Conservation (phyloP, 2,329 filamentous ascomycete species). For the Phialemoniopsis sp. region DNA sequence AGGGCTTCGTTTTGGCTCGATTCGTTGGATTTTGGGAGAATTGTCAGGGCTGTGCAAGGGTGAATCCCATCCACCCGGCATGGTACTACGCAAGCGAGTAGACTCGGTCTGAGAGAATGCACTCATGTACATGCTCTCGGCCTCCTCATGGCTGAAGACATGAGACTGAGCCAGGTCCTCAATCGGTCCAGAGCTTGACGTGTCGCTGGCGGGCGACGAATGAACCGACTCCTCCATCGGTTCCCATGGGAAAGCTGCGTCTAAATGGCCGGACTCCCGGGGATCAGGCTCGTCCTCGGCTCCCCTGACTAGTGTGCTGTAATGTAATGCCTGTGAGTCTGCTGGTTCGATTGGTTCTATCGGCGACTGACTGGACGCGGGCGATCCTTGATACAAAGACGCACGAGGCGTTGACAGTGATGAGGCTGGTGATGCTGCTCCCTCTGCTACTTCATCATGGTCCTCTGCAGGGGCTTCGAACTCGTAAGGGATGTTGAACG, state of each 20-base stretch:
- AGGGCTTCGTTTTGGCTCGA: conserved; percentile 1
- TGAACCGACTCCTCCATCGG: conserved; percentile 9
- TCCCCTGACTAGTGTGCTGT: too few species aligned
- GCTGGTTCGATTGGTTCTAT: too few species aligned
- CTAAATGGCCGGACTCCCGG: conserved; percentile 18
- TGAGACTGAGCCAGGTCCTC: conserved; percentile 61
- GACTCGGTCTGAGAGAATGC: conserved; percentile 50
- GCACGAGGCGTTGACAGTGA: conserved; percentile 49
- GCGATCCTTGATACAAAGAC: conserved; percentile 35
- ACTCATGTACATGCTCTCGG: conserved; percentile 85
- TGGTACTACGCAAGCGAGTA: conserved; percentile 23
- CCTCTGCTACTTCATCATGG: conserved; percentile 24
- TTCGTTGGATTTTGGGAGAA: conserved; percentile 6
- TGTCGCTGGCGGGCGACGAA: conserved; percentile 19
- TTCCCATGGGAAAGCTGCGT: conserved; percentile 6
- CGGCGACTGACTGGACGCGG: conserved; percentile 2
- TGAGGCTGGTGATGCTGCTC: conserved; percentile 25
- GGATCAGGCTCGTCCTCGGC: conserved; percentile 13
- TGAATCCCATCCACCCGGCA: conserved; percentile 51
- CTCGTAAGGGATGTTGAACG: conserved; percentile 53
- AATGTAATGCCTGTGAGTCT: too few species aligned
- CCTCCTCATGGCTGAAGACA: conserved; percentile 74
- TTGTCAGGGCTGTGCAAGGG: conserved; percentile 20
- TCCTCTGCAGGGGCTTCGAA: conserved; percentile 30
- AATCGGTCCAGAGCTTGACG: conserved; percentile 18